Conservation (phyloP, 768 basidiomycete genomes). For the Phanerochaete carnosa region DNA sequence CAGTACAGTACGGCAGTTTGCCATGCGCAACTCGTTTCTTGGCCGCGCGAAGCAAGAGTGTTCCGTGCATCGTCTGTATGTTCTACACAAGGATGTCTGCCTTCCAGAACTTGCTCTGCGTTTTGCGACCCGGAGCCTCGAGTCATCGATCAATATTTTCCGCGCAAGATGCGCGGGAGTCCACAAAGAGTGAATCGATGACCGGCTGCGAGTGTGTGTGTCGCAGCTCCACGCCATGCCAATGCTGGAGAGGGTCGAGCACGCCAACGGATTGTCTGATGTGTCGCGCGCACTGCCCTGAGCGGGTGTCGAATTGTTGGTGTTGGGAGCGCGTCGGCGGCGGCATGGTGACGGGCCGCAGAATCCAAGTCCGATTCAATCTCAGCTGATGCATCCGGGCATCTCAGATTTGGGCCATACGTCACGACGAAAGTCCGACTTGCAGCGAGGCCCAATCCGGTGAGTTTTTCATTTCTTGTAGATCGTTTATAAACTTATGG, state of each 20-base stretch:
- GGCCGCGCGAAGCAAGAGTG: not conserved
- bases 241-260: not conserved
- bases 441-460: not conserved
- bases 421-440: not conserved
- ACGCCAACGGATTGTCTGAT: not conserved
- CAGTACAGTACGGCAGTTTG: not conserved
- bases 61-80: not conserved
- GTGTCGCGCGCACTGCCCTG: not conserved
- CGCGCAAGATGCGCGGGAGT: not conserved
- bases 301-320: not conserved
- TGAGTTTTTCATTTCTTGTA: not conserved
- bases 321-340: not conserved
- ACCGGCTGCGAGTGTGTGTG: not conserved
- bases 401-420: not conserved
- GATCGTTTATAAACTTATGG: no score
- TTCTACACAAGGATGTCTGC: not conserved
- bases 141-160: conserved; percentile 1
- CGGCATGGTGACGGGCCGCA: not conserved
- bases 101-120: not conserved
- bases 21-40: not conserved
- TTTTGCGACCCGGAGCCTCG: not conserved
- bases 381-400: not conserved
- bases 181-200: not conserved
- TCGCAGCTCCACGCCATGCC: not conserved
- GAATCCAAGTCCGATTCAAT: not conserved